Evolutionary conservation across 2,329 filamentous ascomycete species (phyloP).

Genomic region (Zymoseptoria ardabiliae): DNA sequence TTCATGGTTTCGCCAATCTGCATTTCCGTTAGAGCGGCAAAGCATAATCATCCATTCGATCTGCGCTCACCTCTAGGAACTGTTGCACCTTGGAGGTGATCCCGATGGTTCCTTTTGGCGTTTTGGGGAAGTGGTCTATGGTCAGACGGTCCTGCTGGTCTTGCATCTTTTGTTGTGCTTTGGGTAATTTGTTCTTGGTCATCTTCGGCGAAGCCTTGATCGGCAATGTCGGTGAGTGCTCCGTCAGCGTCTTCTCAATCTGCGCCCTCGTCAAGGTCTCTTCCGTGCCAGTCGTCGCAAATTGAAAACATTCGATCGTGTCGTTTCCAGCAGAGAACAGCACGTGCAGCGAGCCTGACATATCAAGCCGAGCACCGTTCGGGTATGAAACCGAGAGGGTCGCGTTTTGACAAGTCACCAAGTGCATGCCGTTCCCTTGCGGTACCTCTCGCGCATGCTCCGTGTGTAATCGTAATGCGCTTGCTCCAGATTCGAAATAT

Average conservation of each 20-base stretch:
- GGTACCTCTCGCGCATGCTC: constrained; percentile 57
- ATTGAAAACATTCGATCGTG: constrained; percentile 79
- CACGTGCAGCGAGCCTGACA: constrained; percentile 63
- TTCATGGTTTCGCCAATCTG: constrained; percentile 60
- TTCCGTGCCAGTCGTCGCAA: constrained; percentile 66
- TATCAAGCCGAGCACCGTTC: constrained; percentile 55
- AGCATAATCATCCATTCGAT: constrained; percentile 1
- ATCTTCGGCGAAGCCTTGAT: constrained; percentile 44
- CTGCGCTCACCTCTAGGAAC: constrained; percentile 52
- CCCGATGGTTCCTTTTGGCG: constrained; percentile 45
- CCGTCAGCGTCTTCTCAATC: constrained; percentile 39
- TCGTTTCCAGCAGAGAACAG: constrained; percentile 66
- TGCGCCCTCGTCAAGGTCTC: constrained; percentile 72
- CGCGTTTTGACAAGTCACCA: constrained; percentile 67
- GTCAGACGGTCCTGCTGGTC: constrained; percentile 39
- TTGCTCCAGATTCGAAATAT: constrained; percentile 79
- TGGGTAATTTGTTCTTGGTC: constrained; percentile 44
- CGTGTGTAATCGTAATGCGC: constrained; percentile 76
- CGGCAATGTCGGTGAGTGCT: constrained; percentile 44
- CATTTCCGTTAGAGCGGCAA: constrained; percentile 10
- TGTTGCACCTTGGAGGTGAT: constrained; percentile 50
- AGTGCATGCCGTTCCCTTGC: constrained; percentile 57
- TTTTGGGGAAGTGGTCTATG: constrained; percentile 39
- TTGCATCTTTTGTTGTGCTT: constrained; percentile 33
- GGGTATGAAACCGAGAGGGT: constrained; percentile 87